Evolutionary conservation across 2,329 filamentous ascomycete species (phyloP).

Genomic region (Fusarium nurragi): DNA sequence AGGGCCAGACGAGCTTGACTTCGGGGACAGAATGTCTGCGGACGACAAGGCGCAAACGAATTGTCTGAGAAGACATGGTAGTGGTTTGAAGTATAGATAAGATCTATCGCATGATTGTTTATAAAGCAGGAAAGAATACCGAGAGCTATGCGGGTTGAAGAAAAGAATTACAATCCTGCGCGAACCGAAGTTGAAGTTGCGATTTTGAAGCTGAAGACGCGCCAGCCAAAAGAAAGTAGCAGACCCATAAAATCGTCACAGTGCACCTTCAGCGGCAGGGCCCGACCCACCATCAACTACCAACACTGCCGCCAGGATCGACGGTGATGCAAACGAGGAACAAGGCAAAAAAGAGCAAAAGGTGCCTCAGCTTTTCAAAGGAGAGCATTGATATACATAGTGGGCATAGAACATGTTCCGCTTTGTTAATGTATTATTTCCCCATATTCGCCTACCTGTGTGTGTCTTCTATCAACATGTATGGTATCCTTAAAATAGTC

Average conservation of each 20-base stretch:
- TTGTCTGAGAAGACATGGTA: slow-evolving; percentile 47
- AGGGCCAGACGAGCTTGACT: slow-evolving; percentile 76
- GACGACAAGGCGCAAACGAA: slow-evolving; percentile 79
- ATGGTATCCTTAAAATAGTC: too few species aligned
- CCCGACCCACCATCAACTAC: slow-evolving; percentile 9
- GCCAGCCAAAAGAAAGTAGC: background rate
- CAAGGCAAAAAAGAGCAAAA: background rate
- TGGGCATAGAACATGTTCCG: fast-evolving
- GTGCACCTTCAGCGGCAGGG: background rate
- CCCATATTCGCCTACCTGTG: background rate
- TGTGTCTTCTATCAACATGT: too few species aligned
- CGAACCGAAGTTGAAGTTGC: slow-evolving; percentile 15
- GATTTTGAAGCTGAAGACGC: slow-evolving; percentile 35
- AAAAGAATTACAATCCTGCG: slow-evolving; percentile 1
- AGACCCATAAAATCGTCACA: slow-evolving; percentile 23
- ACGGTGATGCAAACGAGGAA: background rate
- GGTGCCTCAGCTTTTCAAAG: background rate
- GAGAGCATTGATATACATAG: background rate
- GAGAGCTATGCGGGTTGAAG: background rate
- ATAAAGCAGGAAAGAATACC: background rate
- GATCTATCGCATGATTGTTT: slow-evolving; percentile 32
- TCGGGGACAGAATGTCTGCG: slow-evolving; percentile 78
- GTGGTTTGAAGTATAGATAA: background rate
- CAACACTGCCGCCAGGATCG: background rate
- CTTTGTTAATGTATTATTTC: background rate